phyloP scores from a whole-genome alignment of 2,329 filamentous ascomycete genomes.

The Fusarium decemcellulare region DNA sequence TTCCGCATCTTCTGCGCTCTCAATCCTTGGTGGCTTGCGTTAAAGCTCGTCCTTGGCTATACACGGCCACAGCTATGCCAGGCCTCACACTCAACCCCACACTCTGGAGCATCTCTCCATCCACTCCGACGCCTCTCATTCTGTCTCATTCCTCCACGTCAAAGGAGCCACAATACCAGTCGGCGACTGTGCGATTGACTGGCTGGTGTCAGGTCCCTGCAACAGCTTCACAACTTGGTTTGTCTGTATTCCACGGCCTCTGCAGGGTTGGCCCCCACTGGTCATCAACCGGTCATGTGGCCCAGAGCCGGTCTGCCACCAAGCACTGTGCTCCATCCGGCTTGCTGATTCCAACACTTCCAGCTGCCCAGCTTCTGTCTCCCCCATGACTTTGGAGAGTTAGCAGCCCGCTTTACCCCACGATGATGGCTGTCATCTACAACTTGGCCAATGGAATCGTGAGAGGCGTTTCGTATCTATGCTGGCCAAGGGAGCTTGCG shows the following conservation, averaged over 20 bases:
- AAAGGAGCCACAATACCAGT: conserved; percentile 17
- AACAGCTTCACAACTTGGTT: conserved; percentile 32
- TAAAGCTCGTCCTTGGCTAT: conserved; percentile 16
- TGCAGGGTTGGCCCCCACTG: conserved; percentile 30
- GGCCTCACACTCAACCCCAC: conserved; percentile 24
- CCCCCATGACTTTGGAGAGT: conserved; percentile 17
- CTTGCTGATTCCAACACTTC: conserved; percentile 21
- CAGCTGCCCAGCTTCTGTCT: conserved; percentile 13
- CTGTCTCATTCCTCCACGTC: conserved; percentile 16
- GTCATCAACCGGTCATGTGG: conserved; percentile 35
- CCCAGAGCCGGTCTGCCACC: conserved; percentile 21
- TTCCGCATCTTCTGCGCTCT: conserved; percentile 2
- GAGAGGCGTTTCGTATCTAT: conserved; percentile 38
- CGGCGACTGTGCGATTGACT: conserved; percentile 22
- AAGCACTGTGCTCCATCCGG: conserved; percentile 37
- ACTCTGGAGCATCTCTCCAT: conserved; percentile 5
- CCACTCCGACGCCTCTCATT: not conserved
- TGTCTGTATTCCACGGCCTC: conserved; percentile 25
- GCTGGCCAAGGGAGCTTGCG: conserved; percentile 12
- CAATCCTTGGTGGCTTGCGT: conserved; percentile 19
- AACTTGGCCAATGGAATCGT: conserved; percentile 25
- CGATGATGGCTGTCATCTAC: conserved; percentile 32
- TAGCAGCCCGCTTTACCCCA: conserved; percentile 26
- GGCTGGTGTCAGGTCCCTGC: conserved; percentile 16
- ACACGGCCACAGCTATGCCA: conserved; percentile 16